A percentile compares a stretch with the other conserved stretches of the same genome.
Evolutionary conservation across 495 filamentous ascomycete genomes (phyloP).

Genomic region (Neurospora terricola): DNA sequence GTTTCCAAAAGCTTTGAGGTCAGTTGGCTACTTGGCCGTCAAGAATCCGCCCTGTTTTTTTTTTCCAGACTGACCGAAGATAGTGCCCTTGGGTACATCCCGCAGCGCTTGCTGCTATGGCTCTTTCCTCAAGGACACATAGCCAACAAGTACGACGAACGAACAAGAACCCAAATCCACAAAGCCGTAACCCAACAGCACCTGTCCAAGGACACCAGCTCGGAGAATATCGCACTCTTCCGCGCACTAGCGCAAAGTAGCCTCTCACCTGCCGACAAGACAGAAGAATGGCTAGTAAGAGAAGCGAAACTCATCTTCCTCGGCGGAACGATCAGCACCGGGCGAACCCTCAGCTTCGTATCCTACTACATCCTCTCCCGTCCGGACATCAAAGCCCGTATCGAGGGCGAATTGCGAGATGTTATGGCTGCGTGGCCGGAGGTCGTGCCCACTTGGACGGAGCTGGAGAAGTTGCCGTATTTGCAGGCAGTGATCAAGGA

Average conservation of each 20-base stretch:
- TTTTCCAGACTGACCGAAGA: no score
- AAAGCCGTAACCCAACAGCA: not conserved
- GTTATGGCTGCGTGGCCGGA: conserved; percentile 13
- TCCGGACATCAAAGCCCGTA: conserved; percentile 3
- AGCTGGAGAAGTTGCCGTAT: conserved; percentile 24
- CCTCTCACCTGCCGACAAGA: conserved; percentile 21
- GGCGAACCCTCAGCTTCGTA: conserved; percentile 16
- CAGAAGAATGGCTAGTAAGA: conserved; percentile 14
- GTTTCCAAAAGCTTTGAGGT: conserved; percentile 11
- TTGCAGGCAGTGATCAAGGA: conserved; percentile 29
- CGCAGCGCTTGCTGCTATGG: conserved; percentile 6
- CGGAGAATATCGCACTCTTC: conserved; percentile 11
- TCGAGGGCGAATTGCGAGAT: conserved; percentile 13
- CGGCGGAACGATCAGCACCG: conserved; percentile 19
- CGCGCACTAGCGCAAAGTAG: conserved; percentile 17
- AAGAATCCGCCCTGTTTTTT: not conserved
- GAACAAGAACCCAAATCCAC: conserved; percentile 3
- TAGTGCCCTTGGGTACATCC: not conserved
- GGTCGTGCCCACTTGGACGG: conserved; percentile 13
- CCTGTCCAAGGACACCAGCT: not conserved
- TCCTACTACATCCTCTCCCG: conserved; percentile 20
- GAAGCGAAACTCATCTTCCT: conserved; percentile 20
- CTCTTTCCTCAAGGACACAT: conserved; percentile 8
- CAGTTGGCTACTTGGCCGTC: not conserved
- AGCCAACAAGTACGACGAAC: not conserved